Evolutionary conservation across 495 filamentous ascomycete species (phyloP), one percentile per base, ranked within the genome.

Genomic region (Xylaria cubensis): DNA sequence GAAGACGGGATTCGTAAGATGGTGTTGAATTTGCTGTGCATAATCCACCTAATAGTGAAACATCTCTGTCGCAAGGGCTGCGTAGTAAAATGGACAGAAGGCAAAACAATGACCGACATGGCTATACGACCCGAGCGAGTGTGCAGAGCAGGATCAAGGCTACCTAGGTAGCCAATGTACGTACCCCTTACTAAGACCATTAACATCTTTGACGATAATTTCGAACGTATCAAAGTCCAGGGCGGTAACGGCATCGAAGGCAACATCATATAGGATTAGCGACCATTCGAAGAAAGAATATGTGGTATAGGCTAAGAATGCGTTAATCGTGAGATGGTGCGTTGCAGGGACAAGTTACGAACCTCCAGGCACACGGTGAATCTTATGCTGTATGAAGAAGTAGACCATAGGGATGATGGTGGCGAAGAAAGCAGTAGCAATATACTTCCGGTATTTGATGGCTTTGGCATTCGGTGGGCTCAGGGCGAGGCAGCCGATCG

Each of bases 211-310:
- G 69, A 99, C 86, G 76, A 94, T 89, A 73, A 99, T 82, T 79
- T 99, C 95, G 78, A 99, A 92, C 32, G 89, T 90, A 51, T 91
- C 88, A 84, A 98, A 99, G 81, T 99, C 96, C 67, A 98, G 82
- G n/a, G 93, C 93, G 12, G 96, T 98, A 68, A 98, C 92, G 46
- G 97, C 94, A 84, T 99, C 96, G 81, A 98, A 99, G 19, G 88
- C 95, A 61, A 99, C 93, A 81, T 99, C 96, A 79, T 97, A 93
- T 70, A 98, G 82, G 77, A 99, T 94, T 56, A 98, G 85, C 39
- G 94, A 87, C 96, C 96, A 99, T 80, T 99, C 96, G 81, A 98
- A 97, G 83, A 99, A 97, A 62, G 96, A 90, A 81, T 99, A 99
- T 50, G 87, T 97, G n/a, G 96, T 98, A 80, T 99, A 99, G 29